Evolutionary conservation across 176 grass and related monocot genomes (phyloP).

Genomic region (Phyllostachys edulis): DNA sequence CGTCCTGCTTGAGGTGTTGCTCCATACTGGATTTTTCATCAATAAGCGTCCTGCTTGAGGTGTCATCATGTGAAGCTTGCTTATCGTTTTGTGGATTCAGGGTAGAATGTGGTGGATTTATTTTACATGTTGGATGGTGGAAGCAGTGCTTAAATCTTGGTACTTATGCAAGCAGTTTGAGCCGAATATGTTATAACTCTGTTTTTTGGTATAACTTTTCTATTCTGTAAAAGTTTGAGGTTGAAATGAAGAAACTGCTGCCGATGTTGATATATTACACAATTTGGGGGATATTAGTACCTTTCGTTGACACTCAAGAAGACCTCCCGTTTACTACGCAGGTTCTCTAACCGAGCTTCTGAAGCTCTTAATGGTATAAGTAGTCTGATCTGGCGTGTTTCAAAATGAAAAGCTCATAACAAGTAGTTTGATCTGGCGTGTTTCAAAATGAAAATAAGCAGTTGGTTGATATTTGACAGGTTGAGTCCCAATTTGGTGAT

Average conservation of each 20-base stretch:
- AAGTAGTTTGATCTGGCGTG: neutral
- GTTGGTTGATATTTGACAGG: conserved; percentile 1
- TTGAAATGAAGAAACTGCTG: neutral
- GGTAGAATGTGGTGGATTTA: neutral
- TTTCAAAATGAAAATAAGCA: neutral
- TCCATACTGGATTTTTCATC: neutral
- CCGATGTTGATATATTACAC: neutral
- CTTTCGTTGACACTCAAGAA: neutral
- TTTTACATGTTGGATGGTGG: neutral
- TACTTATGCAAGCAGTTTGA: neutral
- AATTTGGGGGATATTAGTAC: neutral
- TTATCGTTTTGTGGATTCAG: neutral
- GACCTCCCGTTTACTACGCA: neutral
- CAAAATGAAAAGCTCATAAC: neutral
- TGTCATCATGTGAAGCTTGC: neutral
- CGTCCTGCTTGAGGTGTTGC: neutral
- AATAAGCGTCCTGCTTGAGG: neutral
- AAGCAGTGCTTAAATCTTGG: neutral
- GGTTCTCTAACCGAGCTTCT: neutral
- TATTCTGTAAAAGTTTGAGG: neutral
- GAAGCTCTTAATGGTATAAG: neutral
- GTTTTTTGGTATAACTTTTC: neutral
- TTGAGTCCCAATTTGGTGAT: neutral
- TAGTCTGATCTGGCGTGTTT: neutral
- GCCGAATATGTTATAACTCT: neutral